Conservation (phyloP, 768 basidiomycete genomes). For the Butyriboletus loyo region DNA sequence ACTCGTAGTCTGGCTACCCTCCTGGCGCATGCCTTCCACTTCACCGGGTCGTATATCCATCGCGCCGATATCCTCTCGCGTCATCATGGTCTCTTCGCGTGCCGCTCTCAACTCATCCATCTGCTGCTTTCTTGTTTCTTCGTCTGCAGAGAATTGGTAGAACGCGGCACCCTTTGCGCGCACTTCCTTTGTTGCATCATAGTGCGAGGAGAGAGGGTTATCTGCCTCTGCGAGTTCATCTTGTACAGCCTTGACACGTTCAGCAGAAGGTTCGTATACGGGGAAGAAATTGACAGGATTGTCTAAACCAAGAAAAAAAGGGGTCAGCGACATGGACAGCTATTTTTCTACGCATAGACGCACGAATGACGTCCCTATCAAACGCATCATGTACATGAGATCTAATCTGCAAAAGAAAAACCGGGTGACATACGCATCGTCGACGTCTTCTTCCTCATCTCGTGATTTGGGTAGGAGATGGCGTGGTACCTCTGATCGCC, state of each 20-base stretch:
- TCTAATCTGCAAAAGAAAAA: not conserved
- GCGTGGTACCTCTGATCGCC: constrained; percentile 74
- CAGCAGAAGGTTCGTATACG: constrained; percentile 79
- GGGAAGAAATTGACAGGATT: constrained; percentile 87
- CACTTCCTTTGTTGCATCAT: constrained; percentile 77
- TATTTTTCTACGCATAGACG: constrained; percentile 11
- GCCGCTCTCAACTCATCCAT: constrained; percentile 77
- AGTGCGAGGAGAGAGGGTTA: constrained; percentile 73
- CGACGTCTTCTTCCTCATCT: constrained; percentile 37
- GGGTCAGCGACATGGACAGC: not conserved
- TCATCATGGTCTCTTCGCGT: constrained; percentile 68
- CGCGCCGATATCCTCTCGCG: constrained; percentile 58
- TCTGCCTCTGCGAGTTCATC: constrained; percentile 64
- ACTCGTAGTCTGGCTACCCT: constrained; percentile 37
- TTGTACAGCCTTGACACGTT: constrained; percentile 71
- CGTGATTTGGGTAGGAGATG: constrained; percentile 49
- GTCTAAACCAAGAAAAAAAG: constrained; percentile 39
- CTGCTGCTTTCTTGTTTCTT: constrained; percentile 70
- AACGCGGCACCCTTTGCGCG: constrained; percentile 88
- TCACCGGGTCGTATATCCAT: constrained; percentile 65
- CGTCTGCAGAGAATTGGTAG: constrained; percentile 88
- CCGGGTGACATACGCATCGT: constrained; percentile 52
- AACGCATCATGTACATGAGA: constrained; percentile 6
- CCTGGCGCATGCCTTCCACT: constrained; percentile 68
- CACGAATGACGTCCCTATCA: constrained; percentile 59